These are phyloP conservation scores for Sphaerostilbella broomeana DNA, from an alignment of 2,329 filamentous ascomycete genomes.

Conservation along the genomic window DNA sequence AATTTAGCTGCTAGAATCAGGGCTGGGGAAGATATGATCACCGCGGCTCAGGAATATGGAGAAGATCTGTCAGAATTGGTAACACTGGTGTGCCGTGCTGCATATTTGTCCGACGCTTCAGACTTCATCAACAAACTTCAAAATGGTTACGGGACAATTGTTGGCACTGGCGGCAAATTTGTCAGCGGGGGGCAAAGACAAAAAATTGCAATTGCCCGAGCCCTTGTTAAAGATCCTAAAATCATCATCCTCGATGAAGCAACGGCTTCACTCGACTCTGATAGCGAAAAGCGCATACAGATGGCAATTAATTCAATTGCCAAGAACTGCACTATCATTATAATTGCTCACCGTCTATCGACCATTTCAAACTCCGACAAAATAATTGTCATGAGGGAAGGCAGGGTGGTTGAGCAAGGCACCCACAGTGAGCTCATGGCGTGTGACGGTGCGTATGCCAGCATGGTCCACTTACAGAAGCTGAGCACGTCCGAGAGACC, in stretches of 20 bases:
- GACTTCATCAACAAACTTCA: constrained; percentile 49
- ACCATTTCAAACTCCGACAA: constrained; percentile 59
- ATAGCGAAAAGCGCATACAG: constrained; percentile 50
- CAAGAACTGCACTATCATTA: constrained; percentile 55
- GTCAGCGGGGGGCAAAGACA: constrained; percentile 57
- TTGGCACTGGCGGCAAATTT: constrained; percentile 47
- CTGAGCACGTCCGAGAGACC: constrained; percentile 27
- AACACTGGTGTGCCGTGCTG: constrained; percentile 8
- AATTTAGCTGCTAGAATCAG: constrained; percentile 47
- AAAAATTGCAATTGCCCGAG: constrained; percentile 51
- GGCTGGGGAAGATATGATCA: constrained; percentile 41
- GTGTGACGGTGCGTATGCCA: constrained; percentile 43
- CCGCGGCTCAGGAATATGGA: constrained; percentile 37
- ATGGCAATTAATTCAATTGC: constrained; percentile 38
- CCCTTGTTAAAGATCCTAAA: constrained; percentile 49
- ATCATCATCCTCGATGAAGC: constrained; percentile 57
- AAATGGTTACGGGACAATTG: constrained; percentile 45
- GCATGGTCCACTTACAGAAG: constrained; percentile 42
- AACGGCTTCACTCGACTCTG: constrained; percentile 54
- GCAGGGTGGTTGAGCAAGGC: constrained; percentile 56
- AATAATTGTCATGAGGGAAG: constrained; percentile 55
- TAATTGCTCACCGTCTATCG: constrained; percentile 57
- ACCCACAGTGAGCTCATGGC: constrained; percentile 54
- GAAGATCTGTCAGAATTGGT: constrained; percentile 34
- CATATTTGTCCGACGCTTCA: constrained; percentile 50